Evolutionary conservation across 768 basidiomycete species (phyloP), one percentile per base, ranked within the genome.

Genomic region (Tephrocybe rancida): DNA sequence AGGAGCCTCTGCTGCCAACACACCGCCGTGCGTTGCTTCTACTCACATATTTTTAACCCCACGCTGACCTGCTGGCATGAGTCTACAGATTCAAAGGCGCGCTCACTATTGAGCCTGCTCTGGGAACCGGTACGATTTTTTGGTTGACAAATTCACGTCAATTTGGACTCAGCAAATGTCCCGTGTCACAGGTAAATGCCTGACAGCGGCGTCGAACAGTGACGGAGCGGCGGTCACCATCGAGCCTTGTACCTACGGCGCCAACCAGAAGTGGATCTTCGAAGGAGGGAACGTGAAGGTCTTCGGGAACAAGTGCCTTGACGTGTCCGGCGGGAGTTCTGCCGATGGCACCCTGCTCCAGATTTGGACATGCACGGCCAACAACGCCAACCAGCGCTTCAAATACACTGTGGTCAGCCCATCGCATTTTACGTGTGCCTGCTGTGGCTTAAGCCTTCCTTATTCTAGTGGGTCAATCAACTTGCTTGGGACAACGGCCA

Each of bases 191-290:
- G 82, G 67, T 9, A 77, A 80, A 67, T 84, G 82, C 60, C 55
- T 84, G 48, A 81, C 80, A 16, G 81, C 80, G 3, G 68, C 76
- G 0, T 76, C 77, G 9, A 78, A 82, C 64, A 60, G 66, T 8
- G 72, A 82, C 58, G 80, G 79, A 32, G 79, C 82, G 8, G 37
- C 63, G 19, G 78, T 83, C 52, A 77, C 73, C 7, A 67, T 83
- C 43, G 72, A 78, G 59, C 55, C 71, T 5, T 84, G 82, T 63
- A 75, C 71, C 10, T 75, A 75, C 19, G 62, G 71, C 19, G 62
- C 63, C n/a, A 61, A 70, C 21, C 82, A 84, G 63, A 69, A 78
- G 54, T 83, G 80, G 79, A 69, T 70, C 6, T 83, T 82, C 59
- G 64, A 54, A 2, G 68, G 67, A 30, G 77, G 78, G 21, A 66